Percentiles rank a stretch among this genome's conserved stretches.
Evolutionary conservation across 306 rosid genomes (phyloP).

Genomic region (Cyamopsis tetragonoloba): DNA sequence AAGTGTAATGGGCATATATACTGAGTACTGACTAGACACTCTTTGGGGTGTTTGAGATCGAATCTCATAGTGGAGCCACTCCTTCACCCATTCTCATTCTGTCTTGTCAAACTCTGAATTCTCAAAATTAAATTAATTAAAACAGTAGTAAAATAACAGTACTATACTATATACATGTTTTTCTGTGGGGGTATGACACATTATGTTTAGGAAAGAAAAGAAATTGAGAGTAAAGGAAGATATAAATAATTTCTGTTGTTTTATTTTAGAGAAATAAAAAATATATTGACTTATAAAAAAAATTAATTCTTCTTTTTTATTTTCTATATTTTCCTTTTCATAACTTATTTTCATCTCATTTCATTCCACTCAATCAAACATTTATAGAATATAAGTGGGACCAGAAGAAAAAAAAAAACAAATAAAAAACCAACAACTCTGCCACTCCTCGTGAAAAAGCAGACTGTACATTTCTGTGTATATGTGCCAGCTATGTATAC

Average conservation of each 20-base stretch:
- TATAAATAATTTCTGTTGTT: too few relatives aligned
- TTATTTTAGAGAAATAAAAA: too few relatives aligned
- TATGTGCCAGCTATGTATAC: constrained; percentile 28
- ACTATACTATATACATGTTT: constrained; percentile 21
- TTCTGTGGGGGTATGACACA: constrained; percentile 30
- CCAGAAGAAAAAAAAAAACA: constrained; percentile 6
- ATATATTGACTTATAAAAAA: too few relatives aligned
- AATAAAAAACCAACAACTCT: constrained; percentile 25
- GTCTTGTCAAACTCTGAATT: constrained; percentile 43
- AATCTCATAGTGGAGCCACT: not conserved
- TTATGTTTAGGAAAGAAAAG: too few relatives aligned
- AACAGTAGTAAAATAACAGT: too few relatives aligned
- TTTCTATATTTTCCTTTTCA: too few relatives aligned
- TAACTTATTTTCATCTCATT: too few relatives aligned
- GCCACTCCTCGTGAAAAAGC: constrained; percentile 39
- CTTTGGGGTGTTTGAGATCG: constrained; percentile 13
- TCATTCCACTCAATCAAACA: too few relatives aligned
- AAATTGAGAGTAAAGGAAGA: too few relatives aligned
- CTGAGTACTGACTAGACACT: constrained; percentile 28
- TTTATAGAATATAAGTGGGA: too few relatives aligned
- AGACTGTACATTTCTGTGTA: constrained; percentile 11
- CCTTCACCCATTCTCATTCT: constrained; percentile 26
- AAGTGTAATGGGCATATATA: constrained; percentile 29
- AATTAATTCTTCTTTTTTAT: too few relatives aligned
- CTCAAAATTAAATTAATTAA: too few relatives aligned